Percentiles rank a stretch among this genome's conserved stretches.
phyloP scores from a whole-genome alignment of 192 early-diverging fungal species.

The Geranomyces variabilis region DNA sequence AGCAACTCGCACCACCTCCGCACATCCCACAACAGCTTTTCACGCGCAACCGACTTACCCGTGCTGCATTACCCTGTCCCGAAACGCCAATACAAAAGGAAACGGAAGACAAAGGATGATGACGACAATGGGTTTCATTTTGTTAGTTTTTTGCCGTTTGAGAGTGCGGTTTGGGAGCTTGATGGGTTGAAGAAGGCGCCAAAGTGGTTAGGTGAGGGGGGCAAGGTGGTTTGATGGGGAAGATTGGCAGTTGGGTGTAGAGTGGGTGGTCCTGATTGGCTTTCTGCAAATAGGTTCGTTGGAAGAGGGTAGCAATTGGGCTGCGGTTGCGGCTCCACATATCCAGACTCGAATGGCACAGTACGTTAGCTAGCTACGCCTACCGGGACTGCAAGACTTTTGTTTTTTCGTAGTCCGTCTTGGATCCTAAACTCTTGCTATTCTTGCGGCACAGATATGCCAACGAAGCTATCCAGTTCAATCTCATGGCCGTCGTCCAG shows the following conservation, averaged over 20 bases:
- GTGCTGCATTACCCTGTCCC: slow-evolving; percentile 28
- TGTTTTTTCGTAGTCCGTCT: not conserved
- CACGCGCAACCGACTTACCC: slow-evolving; percentile 23
- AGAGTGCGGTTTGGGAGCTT: slow-evolving; percentile 36
- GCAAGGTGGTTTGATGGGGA: no score
- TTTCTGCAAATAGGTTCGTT: not conserved
- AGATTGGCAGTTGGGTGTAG: not conserved
- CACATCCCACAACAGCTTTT: slow-evolving; percentile 35
- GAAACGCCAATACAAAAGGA: not conserved
- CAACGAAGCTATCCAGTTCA: slow-evolving; percentile 29
- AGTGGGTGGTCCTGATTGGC: no score
- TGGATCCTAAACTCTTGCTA: no score
- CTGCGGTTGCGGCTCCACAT: slow-evolving; percentile 5
- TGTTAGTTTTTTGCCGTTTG: slow-evolving; percentile 28
- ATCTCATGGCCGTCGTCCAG: slow-evolving; percentile 31
- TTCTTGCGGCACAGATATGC: slow-evolving; percentile 26
- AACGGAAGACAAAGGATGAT: slow-evolving; percentile 17
- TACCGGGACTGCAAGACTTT: no score
- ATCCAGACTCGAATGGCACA: slow-evolving; percentile 18
- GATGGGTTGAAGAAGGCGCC: slow-evolving; percentile 37
- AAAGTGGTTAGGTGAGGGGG: slow-evolving; percentile 11
- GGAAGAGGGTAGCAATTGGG: slow-evolving; percentile 8
- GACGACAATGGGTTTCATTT: slow-evolving; percentile 27
- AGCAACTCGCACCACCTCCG: slow-evolving; percentile 16
- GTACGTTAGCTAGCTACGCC: no score